phyloP scores from a whole-genome alignment of 108 stramenopile species.

The Chaetoceros muelleri region DNA sequence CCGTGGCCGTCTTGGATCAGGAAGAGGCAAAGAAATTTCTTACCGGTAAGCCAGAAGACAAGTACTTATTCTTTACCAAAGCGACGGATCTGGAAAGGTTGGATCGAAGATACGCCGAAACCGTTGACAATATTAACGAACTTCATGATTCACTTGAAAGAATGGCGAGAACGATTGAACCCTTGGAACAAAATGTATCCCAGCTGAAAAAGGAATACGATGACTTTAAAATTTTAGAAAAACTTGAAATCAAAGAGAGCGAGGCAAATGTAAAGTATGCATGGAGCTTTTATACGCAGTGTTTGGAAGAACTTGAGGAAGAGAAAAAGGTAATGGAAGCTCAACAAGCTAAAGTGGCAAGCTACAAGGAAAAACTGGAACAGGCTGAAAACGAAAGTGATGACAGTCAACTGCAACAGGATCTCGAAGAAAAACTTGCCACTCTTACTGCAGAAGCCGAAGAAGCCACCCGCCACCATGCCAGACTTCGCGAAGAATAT shows the following conservation, averaged over 20 bases:
- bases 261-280: slow-evolving; percentile 22
- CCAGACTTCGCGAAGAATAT: slow-evolving; percentile 39
- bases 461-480: slow-evolving; percentile 34
- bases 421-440: slow-evolving; percentile 22
- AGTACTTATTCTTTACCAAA: slow-evolving; percentile 92
- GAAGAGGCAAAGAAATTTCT: slow-evolving; percentile 97
- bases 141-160: slow-evolving; percentile 23
- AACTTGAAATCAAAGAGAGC: slow-evolving; percentile 41
- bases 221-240: slow-evolving; percentile 56
- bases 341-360: slow-evolving; percentile 9
- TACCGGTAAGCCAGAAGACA: slow-evolving; percentile 81
- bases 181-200: slow-evolving; percentile 11
- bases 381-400: slow-evolving; percentile 29
- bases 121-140: slow-evolving; percentile 40
- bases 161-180: slow-evolving; percentile 24
- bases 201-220: slow-evolving; percentile 53
- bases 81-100: slow-evolving; percentile 89
- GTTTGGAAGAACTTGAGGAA: slow-evolving; percentile 12
- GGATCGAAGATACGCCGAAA: slow-evolving; percentile 38
- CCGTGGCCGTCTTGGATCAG: slow-evolving; percentile 93
- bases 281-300: slow-evolving; percentile 43
- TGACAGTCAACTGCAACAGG: slow-evolving; percentile 37
- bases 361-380: slow-evolving; percentile 43
- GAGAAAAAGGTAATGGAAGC: slow-evolving; percentile 22
- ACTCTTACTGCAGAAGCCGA: slow-evolving; percentile 50